These are phyloP conservation scores for Diaporthe batatas DNA, from an alignment of 2,329 filamentous ascomycete genomes.

Conservation along the genomic window DNA sequence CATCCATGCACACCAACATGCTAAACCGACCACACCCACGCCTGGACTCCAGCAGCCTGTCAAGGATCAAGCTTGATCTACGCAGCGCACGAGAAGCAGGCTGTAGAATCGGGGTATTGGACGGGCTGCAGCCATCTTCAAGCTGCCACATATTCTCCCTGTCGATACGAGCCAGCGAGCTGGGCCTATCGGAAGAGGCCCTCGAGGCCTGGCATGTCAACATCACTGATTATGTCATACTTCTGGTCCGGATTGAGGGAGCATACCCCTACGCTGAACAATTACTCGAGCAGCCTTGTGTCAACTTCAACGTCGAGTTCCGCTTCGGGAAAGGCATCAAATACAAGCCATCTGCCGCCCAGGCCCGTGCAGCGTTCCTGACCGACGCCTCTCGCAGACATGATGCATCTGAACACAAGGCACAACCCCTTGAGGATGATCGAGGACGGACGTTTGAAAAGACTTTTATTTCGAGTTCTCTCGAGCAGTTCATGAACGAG, in stretches of 20 bases:
- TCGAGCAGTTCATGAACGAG: slow-evolving; percentile 76
- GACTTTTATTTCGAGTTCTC: slow-evolving; percentile 78
- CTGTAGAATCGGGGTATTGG: slow-evolving; percentile 76
- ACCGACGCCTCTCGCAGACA: background rate
- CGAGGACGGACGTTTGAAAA: slow-evolving; percentile 57
- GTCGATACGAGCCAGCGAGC: slow-evolving; percentile 76
- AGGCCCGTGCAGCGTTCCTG: slow-evolving; percentile 54
- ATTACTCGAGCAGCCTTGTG: slow-evolving; percentile 58
- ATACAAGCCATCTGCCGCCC: slow-evolving; percentile 75
- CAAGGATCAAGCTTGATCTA: slow-evolving; percentile 72
- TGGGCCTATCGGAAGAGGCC: slow-evolving; percentile 80
- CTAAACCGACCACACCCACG: slow-evolving; percentile 38
- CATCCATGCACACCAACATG: slow-evolving; percentile 19
- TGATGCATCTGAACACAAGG: too few relatives aligned
- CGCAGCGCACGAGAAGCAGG: slow-evolving; percentile 72
- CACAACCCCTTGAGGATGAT: background rate
- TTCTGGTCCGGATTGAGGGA: slow-evolving; percentile 75
- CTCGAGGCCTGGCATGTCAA: slow-evolving; percentile 83
- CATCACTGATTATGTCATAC: slow-evolving; percentile 76
- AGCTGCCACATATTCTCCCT: slow-evolving; percentile 69
- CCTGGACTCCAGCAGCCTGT: slow-evolving; percentile 32
- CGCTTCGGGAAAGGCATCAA: slow-evolving; percentile 77
- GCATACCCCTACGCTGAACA: slow-evolving; percentile 73
- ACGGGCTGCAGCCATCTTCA: slow-evolving; percentile 57
- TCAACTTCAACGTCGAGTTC: slow-evolving; percentile 63